Conservation (phyloP, 352 stramenopile genomes). For the Nothophytophthora sp. region DNA sequence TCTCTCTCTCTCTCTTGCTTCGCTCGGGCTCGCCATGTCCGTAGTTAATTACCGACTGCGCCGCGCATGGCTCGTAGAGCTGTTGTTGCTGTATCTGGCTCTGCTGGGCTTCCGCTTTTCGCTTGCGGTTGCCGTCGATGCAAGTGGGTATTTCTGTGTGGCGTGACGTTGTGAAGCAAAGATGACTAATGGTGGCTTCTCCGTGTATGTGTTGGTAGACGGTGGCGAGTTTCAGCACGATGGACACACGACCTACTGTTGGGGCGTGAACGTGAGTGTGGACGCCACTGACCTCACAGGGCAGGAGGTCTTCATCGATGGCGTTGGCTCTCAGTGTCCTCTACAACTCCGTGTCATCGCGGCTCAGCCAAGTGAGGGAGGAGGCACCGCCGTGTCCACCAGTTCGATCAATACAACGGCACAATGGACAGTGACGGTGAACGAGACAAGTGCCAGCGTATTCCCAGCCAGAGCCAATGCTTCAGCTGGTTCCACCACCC, state of each 20-base stretch:
- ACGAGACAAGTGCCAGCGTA: slow-evolving; percentile 6
- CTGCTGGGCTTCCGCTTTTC: not conserved
- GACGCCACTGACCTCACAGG: slow-evolving; percentile 11
- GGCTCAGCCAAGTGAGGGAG: slow-evolving; percentile 1
- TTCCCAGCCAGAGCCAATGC: not conserved
- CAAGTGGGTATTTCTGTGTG: not conserved
- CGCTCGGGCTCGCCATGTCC: too few species aligned
- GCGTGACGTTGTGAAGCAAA: too few species aligned
- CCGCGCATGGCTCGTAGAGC: not conserved
- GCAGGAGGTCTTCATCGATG: not conserved
- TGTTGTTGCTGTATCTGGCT: not conserved
- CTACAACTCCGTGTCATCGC: slow-evolving; percentile 2
- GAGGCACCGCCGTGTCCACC: slow-evolving; percentile 3
- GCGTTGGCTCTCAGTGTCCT: slow-evolving; percentile 26
- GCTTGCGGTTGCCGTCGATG: not conserved
- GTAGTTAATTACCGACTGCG: too few species aligned
- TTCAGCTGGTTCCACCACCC: not conserved
- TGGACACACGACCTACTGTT: slow-evolving; percentile 41
- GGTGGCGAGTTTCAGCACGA: slow-evolving; percentile 3
- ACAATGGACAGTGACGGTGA: slow-evolving; percentile 25
- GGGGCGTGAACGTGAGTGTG: slow-evolving; percentile 18
- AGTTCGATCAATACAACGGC: not conserved
- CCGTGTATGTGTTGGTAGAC: not conserved
- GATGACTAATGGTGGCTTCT: not conserved
- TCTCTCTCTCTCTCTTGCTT: too few species aligned